Evolutionary conservation across 768 basidiomycete species (phyloP), one percentile per base, ranked within the genome.

Genomic region (Pleurotus djamor): DNA sequence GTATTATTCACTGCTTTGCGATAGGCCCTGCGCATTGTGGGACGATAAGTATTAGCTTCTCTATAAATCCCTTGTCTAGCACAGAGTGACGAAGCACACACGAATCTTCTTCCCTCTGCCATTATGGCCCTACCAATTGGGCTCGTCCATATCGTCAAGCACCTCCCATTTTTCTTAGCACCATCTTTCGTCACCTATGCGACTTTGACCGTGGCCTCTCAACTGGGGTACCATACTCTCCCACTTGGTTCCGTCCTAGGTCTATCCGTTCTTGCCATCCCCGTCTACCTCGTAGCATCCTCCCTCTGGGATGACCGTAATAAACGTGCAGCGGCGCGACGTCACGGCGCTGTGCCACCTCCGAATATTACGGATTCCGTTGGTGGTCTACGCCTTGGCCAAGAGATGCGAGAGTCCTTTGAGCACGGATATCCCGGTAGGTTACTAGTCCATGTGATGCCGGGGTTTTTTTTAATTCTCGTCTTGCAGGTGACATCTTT

Each of bases 391-490:
- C 62, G 61, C 14, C 57, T 66, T 13, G 55, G 68, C 1, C 52
- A 59, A 1, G 51, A 60, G 9, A 47, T 69, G 45, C 55, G 68
- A 9, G 52, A 67, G 13, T 64, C 61, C 49, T 62, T 69, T 33
- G 65, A 68, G 55, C 63, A 57, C 4, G 75, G 74, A 4, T 72
- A 74, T 65, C 69, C 71, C 59, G 69, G 77, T 76, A 48, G 14
- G 72, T 28, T 28, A 28, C 21, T 28, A 59, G 21, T 1, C 37
- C 52, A 14, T n/a, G 10, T 33, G 16, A 16, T 51, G 38, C 38
- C 41, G 10, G 8, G 13, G 34, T 33, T n/a, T 16, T 16, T 38
- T 3, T 33, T 5, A 16, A n/a, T 17, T 14, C 45, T 33, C 7
- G 56, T n/a, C 14, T 34, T 37, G 10, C 21, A 77, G 76, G 67